Base-by-base conservation (phyloP, 148 eudicot species). In the Chenopodium quinoa region DNA sequence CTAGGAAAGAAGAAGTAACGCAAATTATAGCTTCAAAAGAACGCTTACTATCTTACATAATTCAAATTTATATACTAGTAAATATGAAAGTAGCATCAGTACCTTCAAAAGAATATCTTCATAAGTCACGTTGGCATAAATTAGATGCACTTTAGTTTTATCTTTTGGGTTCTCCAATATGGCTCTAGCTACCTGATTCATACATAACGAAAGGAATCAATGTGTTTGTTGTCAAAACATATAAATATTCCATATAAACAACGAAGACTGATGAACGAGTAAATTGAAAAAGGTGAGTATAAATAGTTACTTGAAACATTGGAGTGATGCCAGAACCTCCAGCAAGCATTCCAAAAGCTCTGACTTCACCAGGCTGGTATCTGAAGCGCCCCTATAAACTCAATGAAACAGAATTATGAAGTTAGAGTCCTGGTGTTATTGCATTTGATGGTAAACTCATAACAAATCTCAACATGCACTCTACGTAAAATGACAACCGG, bases 281-380 rank as follows among this genome's bases (percentile, higher is more conserved):
- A 22, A 17, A 31, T 37, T 72, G 73, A 54, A 70, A 48, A 66
- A 72, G 44, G 75, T 56, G 82, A 29, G 48, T 32, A 12, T 63
- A 72, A 75, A 73, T 67, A 44, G 77, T 75, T 77, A 92, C 95
- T 88, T 91, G 95, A 78, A 89, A 92, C 92, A 92, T 94, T 23
- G 98, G 97, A 79, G 96, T 94, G 80, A 94, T 94, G 74, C 98
- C 98, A 80, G 98, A 92, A 32, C 98, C 98, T 60, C 98, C 98
- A 82, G 98, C 94, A 89, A 94, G 88, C 98, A 92, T 92, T 22
- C 98, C 98, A 62, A 94, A 90, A 52, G 92, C 97, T 87, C 94
- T 89, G 78, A 91, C 98, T 87, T 94, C 89, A 47, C 94, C 94
- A 78, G 94, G 93, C 76, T 92, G 92, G 87, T 94, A 94, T 89